A percentile compares a stretch with the other conserved stretches of the same genome.
Conservation (phyloP, 2,329 filamentous ascomycete species). For the Scedosporium minutisporum region DNA sequence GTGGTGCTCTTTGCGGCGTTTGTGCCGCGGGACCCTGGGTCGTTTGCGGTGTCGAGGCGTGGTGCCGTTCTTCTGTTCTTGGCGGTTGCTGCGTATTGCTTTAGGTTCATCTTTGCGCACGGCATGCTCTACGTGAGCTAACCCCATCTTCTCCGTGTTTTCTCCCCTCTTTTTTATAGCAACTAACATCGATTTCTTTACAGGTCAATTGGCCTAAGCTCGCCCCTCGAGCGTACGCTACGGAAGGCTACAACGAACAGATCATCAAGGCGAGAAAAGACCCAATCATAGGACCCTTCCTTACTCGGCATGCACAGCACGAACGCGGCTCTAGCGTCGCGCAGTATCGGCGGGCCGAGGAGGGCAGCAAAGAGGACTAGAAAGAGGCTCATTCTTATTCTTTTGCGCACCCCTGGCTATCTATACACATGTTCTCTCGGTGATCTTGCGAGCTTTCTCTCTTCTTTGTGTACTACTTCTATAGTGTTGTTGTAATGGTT, state of each 20-base stretch:
- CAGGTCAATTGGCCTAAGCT: constrained; percentile 98
- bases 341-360: constrained; percentile 76
- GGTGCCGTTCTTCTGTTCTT: constrained; percentile 76
- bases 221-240: constrained; percentile 76
- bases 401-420: background rate
- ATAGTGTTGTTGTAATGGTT: background rate
- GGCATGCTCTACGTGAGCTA: constrained; percentile 87
- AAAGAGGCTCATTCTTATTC: constrained; percentile 30
- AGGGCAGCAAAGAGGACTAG: constrained; percentile 98
- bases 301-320: constrained; percentile 41
- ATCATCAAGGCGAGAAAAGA: constrained; percentile 75
- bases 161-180: background rate
- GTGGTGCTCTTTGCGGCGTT: constrained; percentile 61
- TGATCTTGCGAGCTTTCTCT: background rate
- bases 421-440: background rate
- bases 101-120: constrained; percentile 69
- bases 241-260: constrained; percentile 82
- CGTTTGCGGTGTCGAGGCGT: constrained; percentile 70
- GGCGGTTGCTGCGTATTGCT: constrained; percentile 57
- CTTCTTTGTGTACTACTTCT: background rate
- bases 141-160: background rate
- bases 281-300: constrained; percentile 64
- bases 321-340: constrained; percentile 78
- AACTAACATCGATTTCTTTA: constrained; percentile 12
- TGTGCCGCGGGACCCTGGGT: constrained; percentile 62